Evolutionary conservation across 129 eudicot genomes (phyloP).

Genomic region (Escallonia rubra): DNA sequence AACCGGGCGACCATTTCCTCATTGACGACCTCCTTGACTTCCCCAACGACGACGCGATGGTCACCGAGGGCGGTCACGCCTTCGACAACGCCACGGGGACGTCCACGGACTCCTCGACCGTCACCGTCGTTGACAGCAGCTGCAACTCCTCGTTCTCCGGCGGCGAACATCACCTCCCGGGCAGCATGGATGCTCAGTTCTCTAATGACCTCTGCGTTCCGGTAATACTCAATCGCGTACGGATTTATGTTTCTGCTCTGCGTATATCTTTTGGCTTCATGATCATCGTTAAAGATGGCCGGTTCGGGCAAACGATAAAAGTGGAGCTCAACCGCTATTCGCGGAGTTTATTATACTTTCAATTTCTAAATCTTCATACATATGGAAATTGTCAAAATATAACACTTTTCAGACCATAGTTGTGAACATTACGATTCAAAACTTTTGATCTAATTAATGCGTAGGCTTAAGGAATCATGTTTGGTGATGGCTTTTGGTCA

Average conservation of each 20-base stretch:
- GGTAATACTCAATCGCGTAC: slow-evolving; percentile 27
- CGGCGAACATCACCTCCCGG: slow-evolving; percentile 20
- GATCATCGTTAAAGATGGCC: no score
- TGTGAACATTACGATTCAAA: no score
- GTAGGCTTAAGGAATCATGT: slow-evolving; percentile 14
- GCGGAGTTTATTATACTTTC: no score
- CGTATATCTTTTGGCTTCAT: no score
- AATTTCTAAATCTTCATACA: no score
- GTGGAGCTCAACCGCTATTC: no score
- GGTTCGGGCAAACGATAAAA: no score
- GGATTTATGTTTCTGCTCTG: no score
- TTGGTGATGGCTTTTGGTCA: slow-evolving; percentile 14
- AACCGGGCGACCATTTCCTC: slow-evolving; percentile 42
- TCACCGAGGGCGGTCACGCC: not conserved
- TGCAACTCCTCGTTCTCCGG: slow-evolving; percentile 47
- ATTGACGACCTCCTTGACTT: slow-evolving; percentile 79
- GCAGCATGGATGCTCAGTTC: slow-evolving; percentile 35
- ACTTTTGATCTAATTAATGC: no score
- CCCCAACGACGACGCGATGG: slow-evolving; percentile 48
- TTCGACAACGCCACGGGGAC: slow-evolving; percentile 9
- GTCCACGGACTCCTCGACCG: slow-evolving; percentile 32
- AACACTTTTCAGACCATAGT: no score
- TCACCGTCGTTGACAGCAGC: slow-evolving; percentile 30
- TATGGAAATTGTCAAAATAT: no score
- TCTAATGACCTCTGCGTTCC: slow-evolving; percentile 74